phyloP scores from a whole-genome alignment of 352 stramenopile species.

The Plasmopara muralis region DNA sequence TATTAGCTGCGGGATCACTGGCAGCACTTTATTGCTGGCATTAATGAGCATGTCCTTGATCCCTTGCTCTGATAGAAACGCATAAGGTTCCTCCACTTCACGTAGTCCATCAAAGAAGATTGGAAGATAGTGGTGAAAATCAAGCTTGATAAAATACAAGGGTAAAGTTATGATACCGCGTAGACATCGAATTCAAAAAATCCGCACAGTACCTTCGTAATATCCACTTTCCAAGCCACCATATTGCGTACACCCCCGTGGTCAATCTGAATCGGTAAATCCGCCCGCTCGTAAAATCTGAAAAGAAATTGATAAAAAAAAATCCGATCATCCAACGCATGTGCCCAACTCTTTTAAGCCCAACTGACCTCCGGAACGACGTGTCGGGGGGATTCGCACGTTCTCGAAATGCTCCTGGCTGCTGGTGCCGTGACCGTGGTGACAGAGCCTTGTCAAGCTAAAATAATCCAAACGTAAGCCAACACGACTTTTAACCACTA shows the following conservation, averaged over 20 bases:
- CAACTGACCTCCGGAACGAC: slow-evolving; percentile 53
- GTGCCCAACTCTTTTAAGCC: background rate
- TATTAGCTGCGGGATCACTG: slow-evolving; percentile 96
- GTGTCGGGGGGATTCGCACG: slow-evolving; percentile 91
- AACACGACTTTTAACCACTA: background rate
- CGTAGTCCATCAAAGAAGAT: slow-evolving; percentile 98
- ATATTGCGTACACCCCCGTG: slow-evolving; percentile 94
- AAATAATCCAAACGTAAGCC: background rate
- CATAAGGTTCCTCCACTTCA: slow-evolving; percentile 94
- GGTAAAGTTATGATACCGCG: background rate
- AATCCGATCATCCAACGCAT: background rate
- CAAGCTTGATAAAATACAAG: slow-evolving; percentile 49
- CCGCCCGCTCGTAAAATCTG: slow-evolving; percentile 90
- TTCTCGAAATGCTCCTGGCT: slow-evolving; percentile 86
- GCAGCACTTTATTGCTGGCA: slow-evolving; percentile 91
- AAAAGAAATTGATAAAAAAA: background rate
- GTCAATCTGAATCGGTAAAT: slow-evolving; percentile 96
- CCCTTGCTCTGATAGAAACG: slow-evolving; percentile 93
- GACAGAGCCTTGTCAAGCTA: slow-evolving; percentile 36
- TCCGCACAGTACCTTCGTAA: slow-evolving; percentile 62
- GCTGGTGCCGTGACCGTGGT: slow-evolving; percentile 40
- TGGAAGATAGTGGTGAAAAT: slow-evolving; percentile 98
- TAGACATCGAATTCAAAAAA: background rate
- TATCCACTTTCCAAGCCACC: slow-evolving; percentile 96
- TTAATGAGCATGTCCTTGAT: slow-evolving; percentile 97